Evolutionary conservation across 139 green algal species (phyloP), one percentile per base, ranked within the genome.

Genomic region (Nannochloris sp.): DNA sequence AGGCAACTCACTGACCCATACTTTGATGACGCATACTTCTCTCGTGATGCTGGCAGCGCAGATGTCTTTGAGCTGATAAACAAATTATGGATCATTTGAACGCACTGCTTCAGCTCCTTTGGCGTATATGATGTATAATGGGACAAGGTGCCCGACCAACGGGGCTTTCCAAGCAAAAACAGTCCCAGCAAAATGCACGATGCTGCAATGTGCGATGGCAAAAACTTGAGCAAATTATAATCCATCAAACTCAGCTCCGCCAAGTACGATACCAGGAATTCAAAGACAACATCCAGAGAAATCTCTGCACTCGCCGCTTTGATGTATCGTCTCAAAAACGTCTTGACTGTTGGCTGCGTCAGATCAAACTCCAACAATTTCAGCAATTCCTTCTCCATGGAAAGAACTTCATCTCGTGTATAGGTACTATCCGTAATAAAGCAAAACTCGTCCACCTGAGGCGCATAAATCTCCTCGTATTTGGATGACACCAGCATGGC

Each of bases 391-490:
- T 83, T 76, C 75, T 98, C 92, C 84, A 92, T 94, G 2, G 70
- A 49, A 3, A 95, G 64, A 12, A 97, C 71, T 62, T 96, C 73
- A 37, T 89, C 67, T n/a, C 82, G 80, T 14, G 73, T 82, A 81
- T 98, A 98, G 6, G 91, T 95, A 82, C 96, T 94, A 76, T 97
- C 92, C 0, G 92, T 97, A 75, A 98, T 97, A 82, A 94, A 97
- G 66, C 81, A 91, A 64, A 96, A 97, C 50, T 96, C 88, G 40
- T 86, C 73, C 13, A 96, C 79, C 59, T 87, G 85, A 28, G 91
- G 91, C 6, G 93, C 82, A 65, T 97, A 97, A 50, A 97, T 96
- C 82, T 98, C 93, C 78, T 97, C 90, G 65, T 95, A 98, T 74
- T 98, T 98, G 63, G 86, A 72, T 3, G 93, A 93, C 17, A 96